Base-by-base conservation (phyloP, 2,329 filamentous ascomycete species). In the Dactylonectria estremocensis region DNA sequence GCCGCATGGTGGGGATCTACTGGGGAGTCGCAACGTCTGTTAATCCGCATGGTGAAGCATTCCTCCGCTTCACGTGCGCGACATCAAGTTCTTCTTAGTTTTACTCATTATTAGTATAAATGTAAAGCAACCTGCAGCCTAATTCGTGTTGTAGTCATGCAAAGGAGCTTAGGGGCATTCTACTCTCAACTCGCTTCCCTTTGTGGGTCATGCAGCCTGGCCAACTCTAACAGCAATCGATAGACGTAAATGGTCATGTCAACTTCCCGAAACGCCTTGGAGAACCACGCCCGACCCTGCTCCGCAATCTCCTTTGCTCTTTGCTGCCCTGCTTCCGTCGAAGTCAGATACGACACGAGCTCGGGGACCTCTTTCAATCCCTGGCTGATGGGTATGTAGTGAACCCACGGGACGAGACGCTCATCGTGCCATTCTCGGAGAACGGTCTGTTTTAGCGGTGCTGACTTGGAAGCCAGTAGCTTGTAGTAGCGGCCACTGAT, bases 221-320 rank as follows among this genome's bases (percentile, higher is more conserved):
- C 81, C 60, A 85, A 84, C 81, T 92, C 90, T 24, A 92, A 74
- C 72, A 92, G 68, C 66, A 92, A 74, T 56, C 91, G 81, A 72
- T 91, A 91, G 33, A 88, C 82, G 81, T 90, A 91, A 2, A 88
- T 82, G 28, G 86, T 83, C 73, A 90, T 85, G 74, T 93, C 90
- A 43, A 87, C 84, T 50, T 88, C 87, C 48, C 90, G 76, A 37
- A 92, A 72, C 11, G 85, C 86, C 71, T 81, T 84, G 0, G 71
- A 74, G 53, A 85, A 85, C 90, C 90, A 92, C 9, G 84, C 81
- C 9, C 82, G 80, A 0, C 90, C 89, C 8, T 79, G 75, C 55
- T 86, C 81, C 1, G 89, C 90, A 66, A 92, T 86, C 31, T 81
- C 77, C 31, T 79, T 77, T 0, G 87, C 89, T 64, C 82, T 80